Conservation (phyloP, 1,284 basidiomycete genomes). For the Apiotrichum sp. region DNA sequence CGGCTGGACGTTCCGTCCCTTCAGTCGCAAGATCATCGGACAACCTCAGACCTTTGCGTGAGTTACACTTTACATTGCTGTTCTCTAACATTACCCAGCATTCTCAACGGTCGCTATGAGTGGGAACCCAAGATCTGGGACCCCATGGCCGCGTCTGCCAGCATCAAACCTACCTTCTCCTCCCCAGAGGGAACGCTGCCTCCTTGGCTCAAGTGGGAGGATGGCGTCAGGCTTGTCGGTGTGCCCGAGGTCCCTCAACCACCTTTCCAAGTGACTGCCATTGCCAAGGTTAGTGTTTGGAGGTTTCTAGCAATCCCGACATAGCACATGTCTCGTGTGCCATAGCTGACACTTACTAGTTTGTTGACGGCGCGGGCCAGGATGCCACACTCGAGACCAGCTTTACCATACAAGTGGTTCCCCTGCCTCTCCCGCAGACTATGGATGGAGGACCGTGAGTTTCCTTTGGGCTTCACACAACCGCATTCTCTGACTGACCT, state of each 20-base stretch:
- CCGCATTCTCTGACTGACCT: neutral
- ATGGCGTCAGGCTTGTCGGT: slow-evolving; percentile 51
- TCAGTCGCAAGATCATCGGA: slow-evolving; percentile 78
- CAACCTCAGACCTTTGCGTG: slow-evolving; percentile 68
- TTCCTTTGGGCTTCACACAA: too few species aligned
- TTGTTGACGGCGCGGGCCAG: slow-evolving; percentile 32
- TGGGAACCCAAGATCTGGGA: slow-evolving; percentile 97
- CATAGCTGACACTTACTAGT: slow-evolving; percentile 6
- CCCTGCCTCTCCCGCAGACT: slow-evolving; percentile 2
- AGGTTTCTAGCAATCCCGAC: neutral
- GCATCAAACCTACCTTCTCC: slow-evolving; percentile 67
- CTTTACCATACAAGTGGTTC: slow-evolving; percentile 31
- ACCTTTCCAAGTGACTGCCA: slow-evolving; percentile 25
- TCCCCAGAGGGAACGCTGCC: slow-evolving; percentile 68
- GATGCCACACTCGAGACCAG: slow-evolving; percentile 24
- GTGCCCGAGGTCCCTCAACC: slow-evolving; percentile 23
- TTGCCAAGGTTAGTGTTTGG: slow-evolving; percentile 23
- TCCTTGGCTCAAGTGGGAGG: slow-evolving; percentile 81
- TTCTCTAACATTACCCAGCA: slow-evolving; percentile 12
- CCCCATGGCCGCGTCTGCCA: slow-evolving; percentile 78
- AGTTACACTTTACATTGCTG: slow-evolving; percentile 16
- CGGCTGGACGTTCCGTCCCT: slow-evolving; percentile 86
- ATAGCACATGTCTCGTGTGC: neutral
- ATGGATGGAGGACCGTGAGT: neutral
- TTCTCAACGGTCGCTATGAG: slow-evolving; percentile 71